Evolutionary conservation across 257 asterid genomes (phyloP).

Genomic region (Verbascum thapsus): DNA sequence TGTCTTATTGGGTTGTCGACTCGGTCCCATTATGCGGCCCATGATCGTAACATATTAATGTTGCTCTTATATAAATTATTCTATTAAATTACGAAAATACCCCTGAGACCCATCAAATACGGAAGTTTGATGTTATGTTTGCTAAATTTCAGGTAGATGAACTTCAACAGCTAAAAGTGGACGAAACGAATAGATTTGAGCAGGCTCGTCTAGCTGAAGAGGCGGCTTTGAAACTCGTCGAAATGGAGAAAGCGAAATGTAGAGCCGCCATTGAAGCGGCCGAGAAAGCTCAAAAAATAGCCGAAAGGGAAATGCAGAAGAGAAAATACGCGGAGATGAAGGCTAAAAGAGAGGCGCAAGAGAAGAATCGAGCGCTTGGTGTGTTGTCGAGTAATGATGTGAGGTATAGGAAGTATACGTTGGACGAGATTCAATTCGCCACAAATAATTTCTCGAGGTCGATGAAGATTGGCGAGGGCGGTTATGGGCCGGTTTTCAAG

Average conservation of each 20-base stretch:
- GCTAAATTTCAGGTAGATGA: constrained; percentile 41
- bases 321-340: constrained; percentile 46
- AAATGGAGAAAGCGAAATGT: constrained; percentile 52
- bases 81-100: too few relatives aligned
- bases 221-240: constrained; percentile 41
- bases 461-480: constrained; percentile 59
- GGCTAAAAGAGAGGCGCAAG: constrained; percentile 46
- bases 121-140: background rate
- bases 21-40: too few relatives aligned
- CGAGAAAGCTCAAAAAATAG: constrained; percentile 54
- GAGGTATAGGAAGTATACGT: constrained; percentile 48
- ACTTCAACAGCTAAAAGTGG: constrained; percentile 36
- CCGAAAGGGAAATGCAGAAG: constrained; percentile 51
- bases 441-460: constrained; percentile 44
- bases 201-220: constrained; percentile 43
- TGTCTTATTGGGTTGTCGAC: too few relatives aligned
- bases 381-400: constrained; percentile 38
- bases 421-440: constrained; percentile 53
- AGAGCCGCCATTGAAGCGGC: constrained; percentile 57
- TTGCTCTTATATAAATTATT: too few relatives aligned
- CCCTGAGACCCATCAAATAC: background rate
- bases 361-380: constrained; percentile 42
- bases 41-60: too few relatives aligned
- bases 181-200: constrained; percentile 38
- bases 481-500: constrained; percentile 63